Base-by-base conservation (phyloP, 1,284 basidiomycete species). In the Coniferiporia sulphurascens region DNA sequence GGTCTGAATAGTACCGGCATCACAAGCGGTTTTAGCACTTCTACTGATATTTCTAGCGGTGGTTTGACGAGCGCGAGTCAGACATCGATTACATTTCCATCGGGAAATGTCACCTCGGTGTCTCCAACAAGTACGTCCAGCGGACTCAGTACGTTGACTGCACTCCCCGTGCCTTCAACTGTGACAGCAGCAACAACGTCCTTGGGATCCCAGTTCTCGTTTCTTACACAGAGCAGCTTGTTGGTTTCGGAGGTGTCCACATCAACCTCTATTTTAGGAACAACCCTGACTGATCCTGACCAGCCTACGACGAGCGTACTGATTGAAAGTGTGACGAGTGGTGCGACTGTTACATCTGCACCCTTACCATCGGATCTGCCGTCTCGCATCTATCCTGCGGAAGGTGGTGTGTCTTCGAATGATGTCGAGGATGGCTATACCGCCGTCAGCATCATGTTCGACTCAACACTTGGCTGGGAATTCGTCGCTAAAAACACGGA, bases 291-390 rank as follows among this genome's bases (percentile, higher is more conserved):
- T 8, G 66, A 86, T 68, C 84, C 87, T 8, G 87, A 89, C 65
- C 71, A 74, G 57, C 69, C 76, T 0, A 70, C 76, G 7, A 80
- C 81, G 0, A 81, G 80, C 1, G 9, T 76, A 12, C 65, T 72
- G 12, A 48, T 68, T 2, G 38, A 44, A n/a, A 63, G 67, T 6
- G 58, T 64, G 0, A 55, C 70, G 4, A 65, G 70, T 1, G 61
- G 72, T 4, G 66, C 71, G n/a, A 51, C 73, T 0, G 63, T 70
- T 15, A 60, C 60, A 48, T 61, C 58, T 4, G 69, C 74, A 2
- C 66, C 80, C 0, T 74, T 91, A 19, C 89, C 89, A 0, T 72
- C 76, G 0, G 77, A 76, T 58, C 72, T 90, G 3, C 86, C 89
- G 15, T 71, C 66, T 12, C 73, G 77, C 60, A 89, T 91, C 61